Evolutionary conservation across 768 basidiomycete species (phyloP), one percentile per base, ranked within the genome.

Genomic region (Suillus alpinus): DNA sequence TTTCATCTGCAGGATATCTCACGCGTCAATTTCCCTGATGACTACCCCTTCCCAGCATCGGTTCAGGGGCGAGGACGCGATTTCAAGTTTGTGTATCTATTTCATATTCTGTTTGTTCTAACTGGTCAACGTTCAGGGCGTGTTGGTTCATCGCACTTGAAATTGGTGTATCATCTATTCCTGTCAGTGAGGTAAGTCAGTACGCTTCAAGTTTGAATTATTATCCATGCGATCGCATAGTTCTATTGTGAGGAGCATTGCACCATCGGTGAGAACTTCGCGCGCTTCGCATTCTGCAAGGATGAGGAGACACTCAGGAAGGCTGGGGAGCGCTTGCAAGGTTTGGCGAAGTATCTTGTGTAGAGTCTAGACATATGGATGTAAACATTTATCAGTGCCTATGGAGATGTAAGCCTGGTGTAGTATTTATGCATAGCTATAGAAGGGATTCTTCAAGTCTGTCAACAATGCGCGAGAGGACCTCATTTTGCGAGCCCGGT

Each of bases 261-360:
- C 31, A 75, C 75, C 60, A 92, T 97, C 58, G 95, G 95, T 31
- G 95, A 96, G 73, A 87, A 80, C 51, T 96, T 88, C 69, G 87
- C 84, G 23, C 85, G 94, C 59, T 98, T 98, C 71, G 89, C 95
- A 1, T 95, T 97, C 80, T 98, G 97, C 81, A 99, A 99, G 71
- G 96, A 98, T 68, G 64, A 86, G 20, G 92, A 92, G 44, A 96
- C 94, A 0, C 81, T 99, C 16, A 82, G 78, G 62, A 78, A 76
- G 23, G 97, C 97, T n/a, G 88, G 86, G 26, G 88, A 91, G 68
- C 84, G 93, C n/a, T 77, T 99, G 20, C 81, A 88, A 72, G 78
- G 77, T 26, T 77, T 99, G 65, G 85, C 83, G 68, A 83, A 92
- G 59, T 96, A 82, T 75, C 75, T 88, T 37, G 59, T 63, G 43